Evolutionary conservation across 345 rosid species (phyloP), one percentile per base, ranked within the genome.

Genomic region (Populus nigra): DNA sequence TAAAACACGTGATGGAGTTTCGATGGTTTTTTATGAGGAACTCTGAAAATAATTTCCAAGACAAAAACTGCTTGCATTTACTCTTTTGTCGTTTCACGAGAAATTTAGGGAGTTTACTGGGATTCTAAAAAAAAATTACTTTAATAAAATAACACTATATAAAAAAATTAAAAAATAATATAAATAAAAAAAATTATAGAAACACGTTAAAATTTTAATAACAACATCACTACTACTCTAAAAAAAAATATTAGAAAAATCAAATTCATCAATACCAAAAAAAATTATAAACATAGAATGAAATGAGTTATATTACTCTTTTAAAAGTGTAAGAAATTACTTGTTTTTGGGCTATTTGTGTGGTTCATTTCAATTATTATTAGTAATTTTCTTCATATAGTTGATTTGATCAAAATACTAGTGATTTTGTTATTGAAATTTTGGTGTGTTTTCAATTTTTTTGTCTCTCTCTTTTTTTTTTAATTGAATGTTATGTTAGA

Each of bases 161-260:
- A 4, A 0, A 4, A 4, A 33, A 33, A 33, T 33, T 33, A 4
- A 33, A 0, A 33, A 33, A 4, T 33, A 33, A 0, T 33, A 4
- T 3, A 33, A 33, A 33, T 31, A 33, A 33, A 33, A 31, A 31
- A 31, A 31, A 31, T 31, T 31, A 31, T 33, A 33, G 0, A 33
- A 3, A 6, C 1, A 36, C 8, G 5, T 7, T 1, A 36, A 5
- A 36, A 36, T 5, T 36, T 36, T 36, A 7, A 36, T 36, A 1
- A 36, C 0, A 0, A 36, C 0, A 36, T 7, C 0, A 5, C 0
- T 36, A 5, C 0, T 36, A 31, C 1, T 0, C 0, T 33, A 33
- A 33, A 33, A 31, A 2, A 2, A 4, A 0, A 2, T 33, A 33
- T 3, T 0, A 4, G 0, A 33, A 33, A 33, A 33, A 0, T 0